phyloP scores from a whole-genome alignment of 2,329 filamentous ascomycete genomes.

The Colletotrichum sp. region DNA sequence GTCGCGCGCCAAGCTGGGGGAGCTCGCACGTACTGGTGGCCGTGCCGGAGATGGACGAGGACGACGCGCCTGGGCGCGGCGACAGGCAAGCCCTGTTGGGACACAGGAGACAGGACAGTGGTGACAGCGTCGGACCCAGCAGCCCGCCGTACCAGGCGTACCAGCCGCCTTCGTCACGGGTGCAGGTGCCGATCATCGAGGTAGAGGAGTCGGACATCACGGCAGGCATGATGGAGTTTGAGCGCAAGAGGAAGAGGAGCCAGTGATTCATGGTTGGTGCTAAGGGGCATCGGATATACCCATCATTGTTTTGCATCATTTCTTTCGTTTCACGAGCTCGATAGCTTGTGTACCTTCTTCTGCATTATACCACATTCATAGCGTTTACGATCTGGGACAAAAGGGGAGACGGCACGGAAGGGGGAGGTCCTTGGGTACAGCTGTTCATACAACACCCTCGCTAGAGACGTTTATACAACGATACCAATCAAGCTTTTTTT shows the following conservation, averaged over 20 bases:
- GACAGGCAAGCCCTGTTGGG: slow-evolving; percentile 35
- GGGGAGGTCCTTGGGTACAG: background rate
- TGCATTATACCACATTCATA: slow-evolving; percentile 1
- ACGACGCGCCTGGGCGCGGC: slow-evolving; percentile 24
- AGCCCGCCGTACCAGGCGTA: background rate
- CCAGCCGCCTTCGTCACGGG: background rate
- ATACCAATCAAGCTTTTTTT: background rate
- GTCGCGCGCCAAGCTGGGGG: slow-evolving; percentile 37
- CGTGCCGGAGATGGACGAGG: slow-evolving; percentile 44
- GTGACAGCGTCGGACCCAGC: background rate
- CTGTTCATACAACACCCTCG: background rate
- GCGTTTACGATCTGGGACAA: background rate
- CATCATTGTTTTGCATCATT: background rate
- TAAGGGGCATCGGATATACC: slow-evolving; percentile 7
- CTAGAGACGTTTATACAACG: background rate
- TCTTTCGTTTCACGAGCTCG: background rate
- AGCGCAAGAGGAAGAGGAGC: slow-evolving; percentile 30
- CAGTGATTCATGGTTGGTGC: background rate
- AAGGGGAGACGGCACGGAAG: background rate
- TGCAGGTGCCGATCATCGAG: slow-evolving; percentile 12
- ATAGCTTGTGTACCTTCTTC: background rate
- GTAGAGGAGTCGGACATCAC: slow-evolving; percentile 26
- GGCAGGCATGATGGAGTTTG: slow-evolving; percentile 28
- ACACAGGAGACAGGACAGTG: slow-evolving; percentile 11
- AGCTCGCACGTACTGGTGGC: slow-evolving; percentile 42